Conservation (phyloP, 2,329 filamentous ascomycete genomes). For the Curvularia sp. region DNA sequence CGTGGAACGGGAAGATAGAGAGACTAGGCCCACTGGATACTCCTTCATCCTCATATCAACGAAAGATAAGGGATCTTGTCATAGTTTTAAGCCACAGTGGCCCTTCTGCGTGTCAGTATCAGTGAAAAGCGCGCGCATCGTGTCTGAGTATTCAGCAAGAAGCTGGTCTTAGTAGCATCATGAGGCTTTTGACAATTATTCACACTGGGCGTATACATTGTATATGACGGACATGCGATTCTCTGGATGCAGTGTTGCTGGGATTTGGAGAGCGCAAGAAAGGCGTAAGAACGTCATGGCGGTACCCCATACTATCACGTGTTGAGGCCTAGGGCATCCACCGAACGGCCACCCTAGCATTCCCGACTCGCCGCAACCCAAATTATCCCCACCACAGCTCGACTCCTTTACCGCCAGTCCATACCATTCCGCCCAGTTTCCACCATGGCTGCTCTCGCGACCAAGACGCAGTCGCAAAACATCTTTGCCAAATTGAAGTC, state of each 20-base stretch:
- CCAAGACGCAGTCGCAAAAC: conserved; percentile 93
- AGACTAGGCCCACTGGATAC: conserved; percentile 7
- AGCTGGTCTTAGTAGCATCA: neutral
- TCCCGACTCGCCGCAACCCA: conserved; percentile 30
- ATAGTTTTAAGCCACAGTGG: conserved; percentile 8
- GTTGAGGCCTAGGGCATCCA: conserved; percentile 12
- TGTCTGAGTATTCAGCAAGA: neutral
- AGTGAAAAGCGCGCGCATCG: neutral
- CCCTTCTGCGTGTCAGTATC: neutral
- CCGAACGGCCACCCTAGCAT: conserved; percentile 33
- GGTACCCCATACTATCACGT: conserved; percentile 20
- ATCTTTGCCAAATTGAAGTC: conserved; percentile 97
- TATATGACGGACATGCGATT: neutral
- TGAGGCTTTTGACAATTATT: neutral
- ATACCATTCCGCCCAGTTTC: conserved; percentile 29
- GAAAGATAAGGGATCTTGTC: conserved; percentile 11
- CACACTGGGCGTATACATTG: neutral
- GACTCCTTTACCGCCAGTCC: conserved; percentile 35
- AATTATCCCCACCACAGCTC: conserved; percentile 41
- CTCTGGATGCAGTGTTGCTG: neutral
- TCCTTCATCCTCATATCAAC: neutral
- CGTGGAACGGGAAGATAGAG: conserved; percentile 24
- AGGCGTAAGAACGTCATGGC: neutral
- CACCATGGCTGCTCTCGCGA: conserved; percentile 70
- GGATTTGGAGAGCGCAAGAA: neutral